Evolutionary conservation across 176 grass and related monocot species (phyloP).

Genomic region (Carex pumila): DNA sequence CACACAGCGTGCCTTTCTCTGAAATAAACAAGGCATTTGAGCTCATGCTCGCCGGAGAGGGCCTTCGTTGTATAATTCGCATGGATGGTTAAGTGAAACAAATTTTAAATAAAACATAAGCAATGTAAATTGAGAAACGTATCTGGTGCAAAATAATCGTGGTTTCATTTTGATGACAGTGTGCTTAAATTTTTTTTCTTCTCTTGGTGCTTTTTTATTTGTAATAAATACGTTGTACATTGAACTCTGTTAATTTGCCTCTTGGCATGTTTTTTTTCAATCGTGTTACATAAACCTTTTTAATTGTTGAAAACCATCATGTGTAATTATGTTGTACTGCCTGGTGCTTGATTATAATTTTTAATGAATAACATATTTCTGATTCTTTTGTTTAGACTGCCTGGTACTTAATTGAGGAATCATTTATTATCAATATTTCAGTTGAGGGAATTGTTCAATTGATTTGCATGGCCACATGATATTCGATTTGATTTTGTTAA

Average conservation of each 20-base stretch:
- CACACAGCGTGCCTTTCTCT: slow-evolving; percentile 64
- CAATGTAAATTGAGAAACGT: neutral
- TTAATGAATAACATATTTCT: neutral
- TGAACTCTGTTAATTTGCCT: neutral
- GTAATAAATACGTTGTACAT: neutral
- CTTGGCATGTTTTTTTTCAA: neutral
- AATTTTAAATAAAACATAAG: neutral
- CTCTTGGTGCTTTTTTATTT: neutral
- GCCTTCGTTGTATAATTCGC: slow-evolving; percentile 73
- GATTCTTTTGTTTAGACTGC: neutral
- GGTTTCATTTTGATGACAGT: neutral
- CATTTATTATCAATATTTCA: neutral
- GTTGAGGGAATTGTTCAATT: neutral
- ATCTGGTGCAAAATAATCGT: neutral
- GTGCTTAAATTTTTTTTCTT: neutral
- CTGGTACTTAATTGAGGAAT: neutral
- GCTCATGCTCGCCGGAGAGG: slow-evolving; percentile 70
- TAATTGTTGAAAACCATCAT: neutral
- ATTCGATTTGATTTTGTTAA: neutral
- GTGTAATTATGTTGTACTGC: neutral
- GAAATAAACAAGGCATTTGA: slow-evolving; percentile 91
- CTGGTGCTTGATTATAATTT: neutral
- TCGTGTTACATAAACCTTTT: neutral
- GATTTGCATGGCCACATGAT: neutral
- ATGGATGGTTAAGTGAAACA: slow-evolving; percentile 46